Evolutionary conservation across 371 early-diverging fungal species (phyloP), one percentile per base, ranked within the genome.

Genomic region (Mortierella sp.): DNA sequence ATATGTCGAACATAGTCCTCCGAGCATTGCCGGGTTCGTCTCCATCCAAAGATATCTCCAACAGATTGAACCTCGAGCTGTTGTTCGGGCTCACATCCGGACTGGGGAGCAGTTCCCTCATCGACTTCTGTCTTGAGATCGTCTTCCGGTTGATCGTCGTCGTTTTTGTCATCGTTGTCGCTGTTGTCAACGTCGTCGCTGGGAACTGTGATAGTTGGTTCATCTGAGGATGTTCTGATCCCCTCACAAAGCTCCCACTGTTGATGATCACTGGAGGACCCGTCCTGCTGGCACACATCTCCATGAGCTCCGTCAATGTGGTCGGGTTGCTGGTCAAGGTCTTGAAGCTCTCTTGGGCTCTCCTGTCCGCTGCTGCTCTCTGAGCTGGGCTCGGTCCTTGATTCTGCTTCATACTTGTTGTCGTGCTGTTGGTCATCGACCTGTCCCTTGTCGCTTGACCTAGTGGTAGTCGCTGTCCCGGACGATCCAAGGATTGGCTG

Each of bases 301-400:
- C 60, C 60, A 51, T 73, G 55, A 73, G 49, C 3, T 54, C 57
- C 2, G 50, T 59, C 57, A 63, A 22, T 1, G 60, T 55, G 29
- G 63, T 43, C 37, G 68, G 68, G 43, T 68, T 64, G 63, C 51
- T 67, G 47, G 68, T 49, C 34, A 74, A 10, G 1, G 74, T 68
- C 41, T 60, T 40, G 46, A 67, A 60, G 46, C 64, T 68, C 57
- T 63, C 68, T 24, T 47, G 47, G 3, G 74, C 74, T 17, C 60
- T 57, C 49, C 44, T 50, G 56, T 60, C 37, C 13, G 63, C 68
- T 16, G 64, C 68, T 19, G 59, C 74, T 31, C 50, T 62, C 68
- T 74, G 74, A 2, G 58, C 74, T 9, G 43, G 68, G 49, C 64
- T 68, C 24, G 74, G 74, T 59, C 66, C 72, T 41, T 40, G 61